These are phyloP conservation scores for Microdochium trichocladiopsis DNA, from an alignment of 2,329 filamentous ascomycete genomes.

Conservation along the genomic window DNA sequence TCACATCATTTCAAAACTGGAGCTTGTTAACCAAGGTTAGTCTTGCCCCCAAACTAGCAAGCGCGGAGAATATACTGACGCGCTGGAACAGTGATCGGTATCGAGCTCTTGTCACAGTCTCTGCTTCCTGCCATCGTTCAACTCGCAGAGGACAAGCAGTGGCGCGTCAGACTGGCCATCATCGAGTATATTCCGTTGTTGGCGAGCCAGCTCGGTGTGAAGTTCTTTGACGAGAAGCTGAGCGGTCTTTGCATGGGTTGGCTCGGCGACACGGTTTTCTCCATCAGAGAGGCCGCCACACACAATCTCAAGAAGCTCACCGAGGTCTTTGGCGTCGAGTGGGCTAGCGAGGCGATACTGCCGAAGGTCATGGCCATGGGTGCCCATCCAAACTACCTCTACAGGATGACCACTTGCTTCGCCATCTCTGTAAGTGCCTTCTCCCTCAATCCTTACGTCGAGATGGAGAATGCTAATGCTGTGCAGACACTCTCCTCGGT, in stretches of 20 bases:
- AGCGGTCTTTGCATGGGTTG: slow-evolving; percentile 96
- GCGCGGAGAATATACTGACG: background rate
- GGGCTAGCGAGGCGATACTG: slow-evolving; percentile 95
- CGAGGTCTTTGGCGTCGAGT: slow-evolving; percentile 96
- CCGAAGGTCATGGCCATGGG: slow-evolving; percentile 99
- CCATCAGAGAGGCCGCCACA: slow-evolving; percentile 93
- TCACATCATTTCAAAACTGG: slow-evolving; percentile 99
- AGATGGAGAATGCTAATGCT: slow-evolving; percentile 5
- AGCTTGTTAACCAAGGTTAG: slow-evolving; percentile 90
- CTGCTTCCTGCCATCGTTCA: slow-evolving; percentile 96
- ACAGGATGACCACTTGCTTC: slow-evolving; percentile 99
- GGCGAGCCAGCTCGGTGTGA: slow-evolving; percentile 88
- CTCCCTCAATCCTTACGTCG: background rate
- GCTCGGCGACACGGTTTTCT: slow-evolving; percentile 97
- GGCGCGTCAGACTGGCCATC: slow-evolving; percentile 94
- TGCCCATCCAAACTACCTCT: slow-evolving; percentile 95
- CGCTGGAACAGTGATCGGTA: slow-evolving; percentile 67
- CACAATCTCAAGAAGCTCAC: slow-evolving; percentile 98
- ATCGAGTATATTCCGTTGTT: slow-evolving; percentile 98
- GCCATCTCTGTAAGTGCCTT: slow-evolving; percentile 82
- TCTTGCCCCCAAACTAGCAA: too few species aligned
- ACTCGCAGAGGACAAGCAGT: slow-evolving; percentile 97
- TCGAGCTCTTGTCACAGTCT: slow-evolving; percentile 92
- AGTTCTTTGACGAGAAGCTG: slow-evolving; percentile 98
- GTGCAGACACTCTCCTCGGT: slow-evolving; percentile 83